These are phyloP conservation scores for Ceratocystis lukuohia DNA, from an alignment of 2,329 filamentous ascomycete genomes.

Conservation along the genomic window DNA sequence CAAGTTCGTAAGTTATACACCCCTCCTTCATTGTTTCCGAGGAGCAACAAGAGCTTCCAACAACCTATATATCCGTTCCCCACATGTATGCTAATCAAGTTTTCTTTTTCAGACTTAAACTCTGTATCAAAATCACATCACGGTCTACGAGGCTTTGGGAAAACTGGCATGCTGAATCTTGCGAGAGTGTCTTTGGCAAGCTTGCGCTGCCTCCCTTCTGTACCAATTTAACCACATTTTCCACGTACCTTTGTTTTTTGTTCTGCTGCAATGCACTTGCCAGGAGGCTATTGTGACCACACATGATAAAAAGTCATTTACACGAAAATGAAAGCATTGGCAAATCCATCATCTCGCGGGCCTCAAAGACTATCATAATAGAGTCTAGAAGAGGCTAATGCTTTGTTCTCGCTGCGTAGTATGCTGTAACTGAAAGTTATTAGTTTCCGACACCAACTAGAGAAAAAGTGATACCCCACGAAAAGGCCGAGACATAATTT, in stretches of 20 bases:
- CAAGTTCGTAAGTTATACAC: conserved; percentile 56
- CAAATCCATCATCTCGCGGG: conserved; percentile 11
- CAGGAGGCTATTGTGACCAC: conserved; percentile 13
- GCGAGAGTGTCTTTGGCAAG: conserved; percentile 20
- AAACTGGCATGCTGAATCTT: conserved; percentile 20
- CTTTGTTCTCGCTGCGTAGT: too few relatives aligned
- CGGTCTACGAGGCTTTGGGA: conserved; percentile 20
- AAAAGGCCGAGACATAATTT: too few relatives aligned
- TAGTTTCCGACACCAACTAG: too few relatives aligned
- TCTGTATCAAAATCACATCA: conserved; percentile 20
- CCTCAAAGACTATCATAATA: not conserved
- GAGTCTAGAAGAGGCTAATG: not conserved
- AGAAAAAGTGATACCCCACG: too few relatives aligned
- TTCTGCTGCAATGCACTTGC: conserved; percentile 9
- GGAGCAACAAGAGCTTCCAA: not conserved
- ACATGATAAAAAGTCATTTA: conserved; percentile 9
- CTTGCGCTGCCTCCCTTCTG: conserved; percentile 20
- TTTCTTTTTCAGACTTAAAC: conserved; percentile 19
- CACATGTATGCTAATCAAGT: not conserved
- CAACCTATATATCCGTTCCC: too few relatives aligned
- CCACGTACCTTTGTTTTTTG: conserved; percentile 18
- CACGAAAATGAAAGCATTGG: conserved; percentile 15
- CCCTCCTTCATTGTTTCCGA: not conserved
- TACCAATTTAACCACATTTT: conserved; percentile 21
- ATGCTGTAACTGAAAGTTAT: too few relatives aligned